Evolutionary conservation across 2,329 filamentous ascomycete species (phyloP).

Genomic region (Cryphonectria japonica): DNA sequence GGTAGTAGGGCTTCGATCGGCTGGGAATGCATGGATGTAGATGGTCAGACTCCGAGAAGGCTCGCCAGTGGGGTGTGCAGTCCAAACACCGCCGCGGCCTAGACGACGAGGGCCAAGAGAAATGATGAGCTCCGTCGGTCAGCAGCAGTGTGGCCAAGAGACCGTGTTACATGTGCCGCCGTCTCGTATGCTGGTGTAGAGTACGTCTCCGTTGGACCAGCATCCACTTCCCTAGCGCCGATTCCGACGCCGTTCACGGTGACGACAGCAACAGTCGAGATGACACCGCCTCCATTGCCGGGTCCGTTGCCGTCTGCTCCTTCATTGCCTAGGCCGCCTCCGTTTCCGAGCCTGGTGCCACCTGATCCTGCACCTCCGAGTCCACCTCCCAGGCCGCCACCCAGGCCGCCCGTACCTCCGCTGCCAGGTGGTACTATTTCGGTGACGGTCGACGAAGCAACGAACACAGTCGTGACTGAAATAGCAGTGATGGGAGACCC

Average conservation of each 20-base stretch:
- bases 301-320: constrained; percentile 13
- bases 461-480: constrained; percentile 16
- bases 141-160: constrained; percentile 19
- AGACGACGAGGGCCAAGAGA: constrained; percentile 29
- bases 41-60: constrained; percentile 24
- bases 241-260: constrained; percentile 26
- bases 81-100: constrained; percentile 29
- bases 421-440: constrained; percentile 3
- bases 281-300: constrained; percentile 22
- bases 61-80: constrained; percentile 24
- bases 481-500: constrained; percentile 3
- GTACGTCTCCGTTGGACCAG: constrained; percentile 14
- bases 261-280: constrained; percentile 28
- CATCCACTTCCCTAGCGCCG: constrained; percentile 26
- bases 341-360: constrained; percentile 17
- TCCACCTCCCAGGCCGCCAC: constrained; percentile 13
- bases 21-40: constrained; percentile 10
- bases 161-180: constrained; percentile 24
- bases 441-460: constrained; percentile 16
- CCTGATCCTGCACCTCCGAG: constrained; percentile 15
- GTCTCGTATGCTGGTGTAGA: constrained; percentile 22
- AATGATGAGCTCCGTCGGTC: constrained; percentile 23
- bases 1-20: not conserved
- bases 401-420: constrained; percentile 9
- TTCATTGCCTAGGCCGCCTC: constrained; percentile 15